These are phyloP conservation scores for Gliomastix tumulicola DNA, from an alignment of 2,329 filamentous ascomycete species.

Conservation along the genomic window DNA sequence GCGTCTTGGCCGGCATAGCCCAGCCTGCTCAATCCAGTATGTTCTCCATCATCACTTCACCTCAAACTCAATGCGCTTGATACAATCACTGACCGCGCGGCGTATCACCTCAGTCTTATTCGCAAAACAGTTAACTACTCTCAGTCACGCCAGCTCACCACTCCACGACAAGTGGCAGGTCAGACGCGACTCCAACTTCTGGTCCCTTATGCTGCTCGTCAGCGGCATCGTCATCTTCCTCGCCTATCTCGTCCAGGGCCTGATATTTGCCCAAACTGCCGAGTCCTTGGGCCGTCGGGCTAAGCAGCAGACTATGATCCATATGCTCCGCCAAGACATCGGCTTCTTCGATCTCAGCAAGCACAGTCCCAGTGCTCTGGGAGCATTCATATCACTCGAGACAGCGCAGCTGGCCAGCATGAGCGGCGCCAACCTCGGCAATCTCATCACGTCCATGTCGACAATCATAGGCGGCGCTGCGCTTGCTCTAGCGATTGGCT, in stretches of 20 bases:
- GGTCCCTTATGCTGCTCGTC: conserved; percentile 44
- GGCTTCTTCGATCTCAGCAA: conserved; percentile 32
- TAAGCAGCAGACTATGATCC: too few species aligned
- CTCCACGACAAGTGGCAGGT: conserved; percentile 9
- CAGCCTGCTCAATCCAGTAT: conserved; percentile 57
- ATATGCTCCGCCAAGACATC: conserved; percentile 31
- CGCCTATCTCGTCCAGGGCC: conserved; percentile 32
- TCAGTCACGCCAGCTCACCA: conserved; percentile 22
- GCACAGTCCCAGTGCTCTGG: conserved; percentile 28
- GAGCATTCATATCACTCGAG: conserved; percentile 24
- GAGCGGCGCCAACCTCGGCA: conserved; percentile 31
- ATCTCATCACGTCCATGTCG: conserved; percentile 35
- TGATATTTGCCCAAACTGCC: conserved; percentile 22
- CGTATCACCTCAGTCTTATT: too few species aligned
- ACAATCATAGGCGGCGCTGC: conserved; percentile 60
- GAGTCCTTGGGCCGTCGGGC: conserved; percentile 63
- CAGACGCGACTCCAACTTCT: conserved; percentile 39
- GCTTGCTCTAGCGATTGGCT: conserved; percentile 68
- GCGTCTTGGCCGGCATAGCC: conserved; percentile 71
- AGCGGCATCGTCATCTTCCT: conserved; percentile 34
- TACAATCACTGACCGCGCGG: too few species aligned
- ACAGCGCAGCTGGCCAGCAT: conserved; percentile 29
- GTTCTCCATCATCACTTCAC: too few species aligned
- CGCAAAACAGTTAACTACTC: conserved; percentile 74
- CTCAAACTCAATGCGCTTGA: too few species aligned